phyloP scores from a whole-genome alignment of 2,329 filamentous ascomycete species.

The Fusarium dlaminii region DNA sequence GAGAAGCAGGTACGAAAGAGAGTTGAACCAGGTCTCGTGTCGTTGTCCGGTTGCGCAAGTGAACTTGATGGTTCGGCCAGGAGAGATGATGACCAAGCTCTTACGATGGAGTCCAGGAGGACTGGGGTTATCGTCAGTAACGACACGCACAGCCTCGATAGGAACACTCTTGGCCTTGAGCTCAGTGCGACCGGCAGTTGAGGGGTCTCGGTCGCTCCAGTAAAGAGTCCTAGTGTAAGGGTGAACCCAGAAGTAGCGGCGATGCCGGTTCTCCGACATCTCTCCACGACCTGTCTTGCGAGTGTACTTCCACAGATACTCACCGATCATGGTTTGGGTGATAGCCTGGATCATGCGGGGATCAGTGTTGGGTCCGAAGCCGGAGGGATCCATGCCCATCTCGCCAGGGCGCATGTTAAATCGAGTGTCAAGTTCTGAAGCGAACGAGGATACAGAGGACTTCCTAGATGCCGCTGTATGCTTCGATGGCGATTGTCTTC shows the following conservation, averaged over 20 bases:
- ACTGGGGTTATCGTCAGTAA: constrained; percentile 93
- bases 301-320: constrained; percentile 99
- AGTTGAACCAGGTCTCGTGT: constrained; percentile 99
- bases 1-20: constrained; percentile 89
- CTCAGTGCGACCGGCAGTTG: constrained; percentile 78
- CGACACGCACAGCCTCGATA: constrained; percentile 91
- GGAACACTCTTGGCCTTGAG: constrained; percentile 86
- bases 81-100: constrained; percentile 89
- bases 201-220: constrained; percentile 93
- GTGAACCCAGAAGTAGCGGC: constrained; percentile 98
- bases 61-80: constrained; percentile 89
- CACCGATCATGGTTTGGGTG: constrained; percentile 99
- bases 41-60: constrained; percentile 93
- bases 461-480: constrained; percentile 54
- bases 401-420: constrained; percentile 78
- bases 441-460: constrained; percentile 94
- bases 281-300: constrained; percentile 90
- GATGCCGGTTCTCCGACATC: constrained; percentile 88
- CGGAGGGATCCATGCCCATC: constrained; percentile 62
- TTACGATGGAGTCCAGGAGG: constrained; percentile 94
- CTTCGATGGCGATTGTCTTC: constrained; percentile 60
- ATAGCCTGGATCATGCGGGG: constrained; percentile 99
- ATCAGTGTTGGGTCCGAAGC: constrained; percentile 80
- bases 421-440: constrained; percentile 88
- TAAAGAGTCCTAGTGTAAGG: constrained; percentile 96